Conservation (phyloP, 2,329 filamentous ascomycete genomes). For the Iodosphaeria phyllophila region DNA sequence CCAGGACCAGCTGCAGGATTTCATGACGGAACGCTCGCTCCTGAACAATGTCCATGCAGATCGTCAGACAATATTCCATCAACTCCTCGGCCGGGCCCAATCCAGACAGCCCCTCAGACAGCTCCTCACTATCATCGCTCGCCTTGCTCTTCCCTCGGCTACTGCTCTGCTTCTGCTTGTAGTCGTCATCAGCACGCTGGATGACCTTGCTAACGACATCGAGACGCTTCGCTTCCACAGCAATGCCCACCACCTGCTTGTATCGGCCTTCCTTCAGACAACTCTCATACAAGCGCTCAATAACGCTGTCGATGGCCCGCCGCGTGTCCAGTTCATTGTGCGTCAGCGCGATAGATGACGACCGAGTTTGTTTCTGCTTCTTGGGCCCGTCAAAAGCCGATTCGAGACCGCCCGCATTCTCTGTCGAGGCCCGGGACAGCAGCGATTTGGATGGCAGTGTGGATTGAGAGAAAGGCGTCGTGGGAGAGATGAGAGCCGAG, state of each 20-base stretch:
- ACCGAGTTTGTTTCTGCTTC: constrained; percentile 34
- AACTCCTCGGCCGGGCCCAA: constrained; percentile 64
- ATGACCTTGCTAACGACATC: constrained; percentile 77
- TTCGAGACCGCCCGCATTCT: constrained; percentile 43
- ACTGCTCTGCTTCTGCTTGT: too few species aligned
- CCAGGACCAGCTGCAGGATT: constrained; percentile 83
- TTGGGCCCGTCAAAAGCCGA: constrained; percentile 32
- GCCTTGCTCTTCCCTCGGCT: constrained; percentile 39
- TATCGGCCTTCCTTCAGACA: constrained; percentile 78
- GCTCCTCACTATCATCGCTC: constrained; percentile 24
- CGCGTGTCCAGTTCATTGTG: constrained; percentile 49
- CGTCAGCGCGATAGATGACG: constrained; percentile 44
- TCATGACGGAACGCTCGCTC: constrained; percentile 69
- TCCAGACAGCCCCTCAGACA: too few species aligned
- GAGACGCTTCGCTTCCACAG: constrained; percentile 83
- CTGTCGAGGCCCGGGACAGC: constrained; percentile 61
- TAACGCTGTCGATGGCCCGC: constrained; percentile 61
- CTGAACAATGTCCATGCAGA: constrained; percentile 96
- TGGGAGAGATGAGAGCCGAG: constrained; percentile 62
- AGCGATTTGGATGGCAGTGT: constrained; percentile 86
- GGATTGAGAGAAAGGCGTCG: constrained; percentile 88
- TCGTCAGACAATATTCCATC: constrained; percentile 89
- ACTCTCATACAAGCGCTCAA: constrained; percentile 78
- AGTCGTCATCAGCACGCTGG: constrained; percentile 71
- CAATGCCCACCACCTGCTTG: constrained; percentile 90